These are phyloP conservation scores for Puccinia hordei DNA, from an alignment of 1,284 basidiomycete species.

Conservation along the genomic window DNA sequence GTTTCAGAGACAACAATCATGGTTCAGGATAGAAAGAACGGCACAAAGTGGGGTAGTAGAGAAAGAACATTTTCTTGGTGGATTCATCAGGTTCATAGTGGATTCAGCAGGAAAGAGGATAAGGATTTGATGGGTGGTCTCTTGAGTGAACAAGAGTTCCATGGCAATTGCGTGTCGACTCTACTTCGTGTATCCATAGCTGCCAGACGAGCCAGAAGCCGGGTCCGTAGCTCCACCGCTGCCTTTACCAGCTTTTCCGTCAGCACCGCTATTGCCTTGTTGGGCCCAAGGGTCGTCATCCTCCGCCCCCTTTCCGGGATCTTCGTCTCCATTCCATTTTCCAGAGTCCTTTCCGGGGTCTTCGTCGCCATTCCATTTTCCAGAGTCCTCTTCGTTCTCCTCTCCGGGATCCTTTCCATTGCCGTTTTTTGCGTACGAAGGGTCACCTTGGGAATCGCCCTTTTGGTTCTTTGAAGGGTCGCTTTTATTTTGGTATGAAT, in stretches of 20 bases:
- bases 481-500: neutral
- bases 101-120: neutral
- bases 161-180: neutral
- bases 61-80: neutral
- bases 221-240: neutral
- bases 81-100: no score
- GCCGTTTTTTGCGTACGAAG: neutral
- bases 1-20: no score
- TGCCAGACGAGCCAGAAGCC: neutral
- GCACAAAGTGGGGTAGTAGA: neutral
- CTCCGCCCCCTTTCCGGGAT: no score
- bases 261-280: neutral
- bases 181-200: conserved; percentile 5
- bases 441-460: neutral
- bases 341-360: no score
- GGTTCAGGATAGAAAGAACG: neutral
- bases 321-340: no score
- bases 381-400: no score
- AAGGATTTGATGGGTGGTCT: neutral
- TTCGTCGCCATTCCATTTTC: no score
- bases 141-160: neutral
- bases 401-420: no score
- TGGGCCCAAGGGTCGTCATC: neutral
- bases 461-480: neutral
- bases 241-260: neutral